Base-by-base conservation (phyloP, 805 yeast genomes). In the Barnettozyma wickerhamii region DNA sequence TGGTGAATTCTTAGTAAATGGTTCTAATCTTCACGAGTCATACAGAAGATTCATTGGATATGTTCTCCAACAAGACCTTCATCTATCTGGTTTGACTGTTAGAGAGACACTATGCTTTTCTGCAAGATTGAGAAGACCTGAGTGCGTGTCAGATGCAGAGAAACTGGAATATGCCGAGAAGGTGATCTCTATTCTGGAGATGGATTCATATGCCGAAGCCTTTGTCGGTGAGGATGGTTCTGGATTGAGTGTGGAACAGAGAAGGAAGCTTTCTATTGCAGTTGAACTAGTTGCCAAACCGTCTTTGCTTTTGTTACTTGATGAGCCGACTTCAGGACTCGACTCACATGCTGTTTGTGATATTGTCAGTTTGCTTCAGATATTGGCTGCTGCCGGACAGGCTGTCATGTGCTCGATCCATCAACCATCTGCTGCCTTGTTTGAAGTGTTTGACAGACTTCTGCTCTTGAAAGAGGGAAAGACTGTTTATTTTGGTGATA, bases 401-500 rank as follows among this genome's bases (percentile, higher is more conserved):
- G 79, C 81, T 19, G 75, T 77, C 55, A 61, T 77, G 55, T 77
- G 82, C 65, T 83, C 91, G 18, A 83, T 84, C 50, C 90, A 83
- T 64, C 91, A 84, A 62, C 91, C 93, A 33, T 43, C 46, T 19
- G 46, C 46, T 7, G 40, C 46, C 14, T 19, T 43, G 19, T 43
- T 43, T 24, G 48, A 45, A 37, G 39, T 46, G 1, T 45, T 45
- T 37, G 48, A 45, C 21, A 42, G 48, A 33, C 35, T 45, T 17
- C 20, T 45, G 17, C 23, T 45, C 13, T 89, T 84, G 55, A 78
- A 77, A 47, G 73, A 72, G 47, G 91, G 90, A 52, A 90, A 72
- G 56, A 82, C 89, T 33, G 83, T 42, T 24, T 83, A 82, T 58
- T 83, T 81, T 58, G 91, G 91, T 49, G 85, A 81, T 46, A 77